Percentiles rank a stretch among this genome's conserved stretches.
Conservation (phyloP, 768 basidiomycete genomes). For the Coprinellus micaceus region DNA sequence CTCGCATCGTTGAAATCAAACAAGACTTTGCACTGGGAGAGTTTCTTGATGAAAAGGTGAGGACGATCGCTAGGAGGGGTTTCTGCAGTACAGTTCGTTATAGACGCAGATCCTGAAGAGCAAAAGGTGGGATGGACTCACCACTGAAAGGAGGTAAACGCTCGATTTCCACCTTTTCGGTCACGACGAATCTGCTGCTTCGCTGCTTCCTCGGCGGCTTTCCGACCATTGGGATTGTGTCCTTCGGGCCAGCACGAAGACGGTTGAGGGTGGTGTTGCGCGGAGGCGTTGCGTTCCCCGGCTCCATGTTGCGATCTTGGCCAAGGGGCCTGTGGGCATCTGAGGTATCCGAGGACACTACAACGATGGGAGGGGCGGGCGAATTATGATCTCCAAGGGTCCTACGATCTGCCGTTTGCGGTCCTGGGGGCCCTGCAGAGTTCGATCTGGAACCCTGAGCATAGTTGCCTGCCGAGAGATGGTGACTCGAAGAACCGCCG, state of each 20-base stretch:
- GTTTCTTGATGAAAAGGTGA: constrained; percentile 88
- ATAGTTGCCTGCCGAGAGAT: constrained; percentile 36
- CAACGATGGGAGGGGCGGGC: constrained; percentile 77
- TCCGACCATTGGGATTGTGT: constrained; percentile 93
- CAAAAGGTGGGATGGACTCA: constrained; percentile 37
- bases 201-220: constrained; percentile 97
- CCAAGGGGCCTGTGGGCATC: constrained; percentile 37
- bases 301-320: constrained; percentile 44
- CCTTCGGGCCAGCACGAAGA: constrained; percentile 81
- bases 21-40: constrained; percentile 92
- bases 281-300: constrained; percentile 58
- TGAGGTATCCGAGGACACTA: constrained; percentile 71
- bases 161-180: constrained; percentile 95
- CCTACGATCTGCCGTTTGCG: constrained; percentile 52
- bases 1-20: constrained; percentile 99
- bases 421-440: constrained; percentile 21
- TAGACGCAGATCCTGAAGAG: not conserved
- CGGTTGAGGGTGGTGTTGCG: constrained; percentile 68
- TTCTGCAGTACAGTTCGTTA: constrained; percentile 47
- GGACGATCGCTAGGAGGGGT: constrained; percentile 84
- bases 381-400: constrained; percentile 42
- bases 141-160: constrained; percentile 88
- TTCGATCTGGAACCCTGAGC: constrained; percentile 31
- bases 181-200: constrained; percentile 93
- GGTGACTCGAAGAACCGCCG: constrained; percentile 29